A percentile compares a stretch with the other conserved stretches of the same genome.
These are phyloP conservation scores for Quercus wislizeni DNA, from an alignment of 306 rosid species.

Conservation along the genomic window DNA sequence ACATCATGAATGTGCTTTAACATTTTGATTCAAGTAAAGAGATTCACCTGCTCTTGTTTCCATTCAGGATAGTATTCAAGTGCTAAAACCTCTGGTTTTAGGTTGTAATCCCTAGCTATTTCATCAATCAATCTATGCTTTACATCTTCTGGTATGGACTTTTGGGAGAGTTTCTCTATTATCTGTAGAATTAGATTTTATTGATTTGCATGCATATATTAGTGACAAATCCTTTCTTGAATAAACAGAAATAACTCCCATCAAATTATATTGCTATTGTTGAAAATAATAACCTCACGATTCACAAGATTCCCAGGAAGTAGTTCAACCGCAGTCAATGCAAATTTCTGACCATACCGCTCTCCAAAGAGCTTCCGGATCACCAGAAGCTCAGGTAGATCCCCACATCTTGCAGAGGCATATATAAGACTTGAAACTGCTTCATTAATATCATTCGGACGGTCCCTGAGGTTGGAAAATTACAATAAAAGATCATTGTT, in stretches of 20 bases:
- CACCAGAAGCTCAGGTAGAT: constrained; percentile 75
- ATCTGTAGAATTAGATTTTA: constrained; percentile 45
- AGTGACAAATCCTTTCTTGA: neutral
- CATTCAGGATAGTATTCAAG: constrained; percentile 63
- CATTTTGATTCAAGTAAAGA: neutral
- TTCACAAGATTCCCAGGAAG: constrained; percentile 72
- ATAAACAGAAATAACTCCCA: neutral
- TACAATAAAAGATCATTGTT: neutral
- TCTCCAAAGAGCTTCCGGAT: constrained; percentile 67
- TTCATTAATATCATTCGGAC: constrained; percentile 79
- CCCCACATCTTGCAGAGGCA: constrained; percentile 91
- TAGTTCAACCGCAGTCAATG: constrained; percentile 54
- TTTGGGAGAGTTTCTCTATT: constrained; percentile 43
- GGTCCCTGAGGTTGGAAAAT: constrained; percentile 31
- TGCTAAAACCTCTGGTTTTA: constrained; percentile 49
- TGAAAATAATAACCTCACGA: constrained; percentile 40
- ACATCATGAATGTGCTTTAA: neutral
- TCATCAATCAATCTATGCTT: constrained; percentile 55
- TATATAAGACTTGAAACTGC: constrained; percentile 80
- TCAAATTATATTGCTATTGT: neutral
- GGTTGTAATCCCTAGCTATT: constrained; percentile 49
- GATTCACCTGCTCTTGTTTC: constrained; percentile 53
- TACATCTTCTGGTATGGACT: constrained; percentile 45
- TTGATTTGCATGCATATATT: neutral
- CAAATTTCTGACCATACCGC: constrained; percentile 64